These are phyloP conservation scores for Arachnopeziza araneosa DNA, from an alignment of 2,329 filamentous ascomycete species.

Conservation along the genomic window DNA sequence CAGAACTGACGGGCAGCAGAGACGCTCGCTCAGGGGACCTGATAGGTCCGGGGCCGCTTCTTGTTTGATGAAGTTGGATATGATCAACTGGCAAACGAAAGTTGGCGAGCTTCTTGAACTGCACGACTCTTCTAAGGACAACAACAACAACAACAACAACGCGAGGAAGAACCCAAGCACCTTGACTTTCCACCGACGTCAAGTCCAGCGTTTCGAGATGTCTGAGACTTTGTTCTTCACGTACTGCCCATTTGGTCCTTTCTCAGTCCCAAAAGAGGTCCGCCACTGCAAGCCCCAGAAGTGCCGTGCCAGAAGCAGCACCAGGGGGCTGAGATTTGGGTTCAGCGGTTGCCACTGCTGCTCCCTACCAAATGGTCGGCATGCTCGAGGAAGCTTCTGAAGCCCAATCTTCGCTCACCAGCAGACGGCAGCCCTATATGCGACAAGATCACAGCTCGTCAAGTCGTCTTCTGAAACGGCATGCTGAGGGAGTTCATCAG, in stretches of 20 bases:
- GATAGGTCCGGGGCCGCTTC: background rate
- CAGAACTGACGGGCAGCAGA: background rate
- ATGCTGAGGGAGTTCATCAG: background rate
- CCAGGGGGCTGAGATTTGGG: background rate
- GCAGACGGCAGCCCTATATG: background rate
- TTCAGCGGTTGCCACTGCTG: background rate
- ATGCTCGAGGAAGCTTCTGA: background rate
- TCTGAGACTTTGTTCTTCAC: background rate
- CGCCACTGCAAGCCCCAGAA: background rate
- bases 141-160: too few species aligned
- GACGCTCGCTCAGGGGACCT: background rate
- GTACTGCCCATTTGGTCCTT: background rate
- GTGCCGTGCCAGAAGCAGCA: background rate
- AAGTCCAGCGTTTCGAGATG: background rate
- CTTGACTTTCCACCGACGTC: background rate
- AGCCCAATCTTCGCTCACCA: background rate
- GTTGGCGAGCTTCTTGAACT: background rate
- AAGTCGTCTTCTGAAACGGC: background rate
- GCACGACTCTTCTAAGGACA: too few species aligned
- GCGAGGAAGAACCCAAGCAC: too few species aligned
- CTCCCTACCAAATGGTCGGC: background rate
- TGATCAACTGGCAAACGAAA: background rate
- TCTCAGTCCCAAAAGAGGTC: background rate
- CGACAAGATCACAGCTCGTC: background rate
- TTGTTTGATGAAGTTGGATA: background rate